Base-by-base conservation (phyloP, 2,329 filamentous ascomycete genomes). In the Xylariaceae sp. region DNA sequence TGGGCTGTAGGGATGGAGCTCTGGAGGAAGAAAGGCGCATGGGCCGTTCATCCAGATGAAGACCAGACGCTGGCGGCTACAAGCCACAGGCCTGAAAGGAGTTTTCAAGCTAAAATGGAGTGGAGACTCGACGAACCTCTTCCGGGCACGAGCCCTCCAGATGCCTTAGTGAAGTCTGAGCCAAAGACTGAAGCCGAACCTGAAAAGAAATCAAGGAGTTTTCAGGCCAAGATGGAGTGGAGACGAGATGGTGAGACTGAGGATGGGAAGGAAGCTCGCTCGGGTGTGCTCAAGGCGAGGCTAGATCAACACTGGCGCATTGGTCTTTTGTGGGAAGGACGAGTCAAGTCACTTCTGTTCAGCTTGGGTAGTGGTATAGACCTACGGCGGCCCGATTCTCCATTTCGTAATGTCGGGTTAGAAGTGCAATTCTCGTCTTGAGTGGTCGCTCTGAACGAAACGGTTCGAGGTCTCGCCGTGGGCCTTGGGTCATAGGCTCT, bases 1-100 rank as follows among this genome's bases (percentile, higher is more conserved):
- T 85, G 95, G 73, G 84, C 89, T 19, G 78, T 97, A 18, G 93
- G 93, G 12, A 87, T 89, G 68, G 93, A 98, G 68, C 71, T 97
- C 33, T 98, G 93, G 91, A 82, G 87, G 57, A 84, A 80, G 55
- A 72, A 71, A 47, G 64, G 69, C 15, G 61, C 66, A 32, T 60
- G 64, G 54, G 64, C 56, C 18, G 53, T 68, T 4, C 64, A 66
- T 4, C 60, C 60, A 1, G 63, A 63, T 24, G 53, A 53, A 6
- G 54, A 62, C 24, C 28, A 56, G 42, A 37, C 39, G 18, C 38
- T 50, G 16, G 48, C 45, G 32, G 45, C 52, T 24, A 46, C 46
- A 19, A 44, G 36, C 9, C 50, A 43, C 30, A 57, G 43, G 33
- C 57, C 55, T 34, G 68, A 68, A 46, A 61, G 73, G 29, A 76